A percentile compares a stretch with the other conserved stretches of the same genome.
Conservation (phyloP, 139 green algal genomes). For the Coelastrella sp. region DNA sequence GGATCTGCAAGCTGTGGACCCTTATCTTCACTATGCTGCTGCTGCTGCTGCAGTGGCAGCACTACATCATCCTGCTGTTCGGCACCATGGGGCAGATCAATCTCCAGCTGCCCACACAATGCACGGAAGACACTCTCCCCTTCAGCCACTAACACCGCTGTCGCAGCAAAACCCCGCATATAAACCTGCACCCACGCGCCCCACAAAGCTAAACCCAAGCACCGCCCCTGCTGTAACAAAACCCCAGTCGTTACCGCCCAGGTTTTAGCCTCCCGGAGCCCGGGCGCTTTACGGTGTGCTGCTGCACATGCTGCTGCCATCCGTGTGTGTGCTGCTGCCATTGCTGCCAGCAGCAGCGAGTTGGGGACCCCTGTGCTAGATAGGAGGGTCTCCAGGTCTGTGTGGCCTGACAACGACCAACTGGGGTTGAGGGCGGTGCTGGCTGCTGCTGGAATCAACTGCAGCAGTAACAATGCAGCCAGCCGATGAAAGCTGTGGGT, state of each 20-base stretch:
- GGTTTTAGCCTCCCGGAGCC: slow-evolving; percentile 63
- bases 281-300: slow-evolving; percentile 58
- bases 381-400: slow-evolving; percentile 29
- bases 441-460: too few relatives aligned
- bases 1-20: neutral
- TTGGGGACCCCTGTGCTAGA: neutral
- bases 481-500: neutral
- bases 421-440: slow-evolving; percentile 13
- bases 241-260: slow-evolving; percentile 66
- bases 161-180: slow-evolving; percentile 36
- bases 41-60: slow-evolving; percentile 5
- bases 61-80: slow-evolving; percentile 6
- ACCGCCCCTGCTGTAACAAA: slow-evolving; percentile 74
- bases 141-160: neutral
- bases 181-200: slow-evolving; percentile 69
- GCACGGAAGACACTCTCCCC: neutral
- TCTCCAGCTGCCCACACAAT: slow-evolving; percentile 22
- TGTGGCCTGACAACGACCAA: slow-evolving; percentile 29
- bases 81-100: slow-evolving; percentile 1
- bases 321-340: slow-evolving; percentile 64
- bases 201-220: slow-evolving; percentile 54
- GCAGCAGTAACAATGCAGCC: neutral
- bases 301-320: slow-evolving; percentile 42
- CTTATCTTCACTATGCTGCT: neutral
- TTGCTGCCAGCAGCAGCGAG: slow-evolving; percentile 50